Evolutionary conservation across 1,284 basidiomycete genomes (phyloP).

Genomic region (Pseudozyma sp.): DNA sequence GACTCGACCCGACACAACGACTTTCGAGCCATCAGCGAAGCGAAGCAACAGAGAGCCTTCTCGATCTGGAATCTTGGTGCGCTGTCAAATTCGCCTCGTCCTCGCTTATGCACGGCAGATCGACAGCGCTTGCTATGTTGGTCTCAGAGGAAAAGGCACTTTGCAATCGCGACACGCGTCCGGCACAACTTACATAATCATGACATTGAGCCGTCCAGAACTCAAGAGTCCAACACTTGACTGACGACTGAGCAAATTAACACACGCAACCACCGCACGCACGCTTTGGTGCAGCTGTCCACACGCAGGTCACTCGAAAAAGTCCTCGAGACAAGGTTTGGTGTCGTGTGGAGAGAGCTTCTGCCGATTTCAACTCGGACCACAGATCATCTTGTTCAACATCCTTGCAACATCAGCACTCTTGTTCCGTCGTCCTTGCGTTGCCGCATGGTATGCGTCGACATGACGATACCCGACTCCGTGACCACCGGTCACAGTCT

Average conservation of each 20-base stretch:
- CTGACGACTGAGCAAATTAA: no score
- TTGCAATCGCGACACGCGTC: background rate
- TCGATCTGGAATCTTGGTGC: conserved; percentile 2
- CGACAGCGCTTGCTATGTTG: conserved; percentile 20
- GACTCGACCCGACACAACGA: background rate
- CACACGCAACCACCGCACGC: background rate
- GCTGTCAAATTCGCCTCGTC: conserved; percentile 14
- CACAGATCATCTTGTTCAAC: background rate
- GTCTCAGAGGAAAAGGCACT: conserved; percentile 14
- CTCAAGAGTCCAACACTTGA: conserved; percentile 8
- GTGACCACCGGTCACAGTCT: conserved; percentile 11
- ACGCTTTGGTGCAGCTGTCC: background rate
- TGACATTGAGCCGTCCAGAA: conserved; percentile 4
- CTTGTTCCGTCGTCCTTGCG: background rate
- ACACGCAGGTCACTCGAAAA: conserved; percentile 3
- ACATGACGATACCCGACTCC: conserved; percentile 25
- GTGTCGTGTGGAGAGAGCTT: conserved; percentile 4
- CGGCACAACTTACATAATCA: conserved; percentile 17
- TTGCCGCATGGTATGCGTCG: background rate
- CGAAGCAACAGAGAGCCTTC: no score
- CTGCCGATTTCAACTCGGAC: background rate
- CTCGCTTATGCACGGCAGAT: conserved; percentile 29
- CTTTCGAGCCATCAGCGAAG: no score
- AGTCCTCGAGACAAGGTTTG: background rate
- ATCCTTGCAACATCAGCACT: background rate